Conservation (phyloP, 352 stramenopile species). For the Phytophthora sojae region DNA sequence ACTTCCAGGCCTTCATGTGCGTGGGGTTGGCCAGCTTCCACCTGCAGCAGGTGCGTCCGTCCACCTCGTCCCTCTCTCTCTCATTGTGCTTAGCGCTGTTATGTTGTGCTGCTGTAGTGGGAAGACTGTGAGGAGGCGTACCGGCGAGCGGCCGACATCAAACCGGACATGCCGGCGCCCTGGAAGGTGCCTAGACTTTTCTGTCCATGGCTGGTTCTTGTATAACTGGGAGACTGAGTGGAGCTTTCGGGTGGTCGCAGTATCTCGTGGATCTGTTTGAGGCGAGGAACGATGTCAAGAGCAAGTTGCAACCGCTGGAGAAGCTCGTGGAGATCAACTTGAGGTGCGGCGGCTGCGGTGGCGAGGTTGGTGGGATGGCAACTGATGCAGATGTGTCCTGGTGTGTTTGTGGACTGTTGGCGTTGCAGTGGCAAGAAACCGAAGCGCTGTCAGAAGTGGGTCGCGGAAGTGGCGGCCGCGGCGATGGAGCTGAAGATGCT, state of each 20-base stretch:
- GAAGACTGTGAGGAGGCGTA: slow-evolving; percentile 78
- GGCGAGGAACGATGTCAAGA: slow-evolving; percentile 50
- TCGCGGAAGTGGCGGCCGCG: slow-evolving; percentile 66
- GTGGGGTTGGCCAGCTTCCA: slow-evolving; percentile 82
- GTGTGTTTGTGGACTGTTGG: background rate
- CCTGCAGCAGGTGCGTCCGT: slow-evolving; percentile 60
- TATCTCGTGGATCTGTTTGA: slow-evolving; percentile 83
- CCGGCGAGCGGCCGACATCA: slow-evolving; percentile 67
- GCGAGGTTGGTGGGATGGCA: background rate
- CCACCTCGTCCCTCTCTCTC: background rate
- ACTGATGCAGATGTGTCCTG: background rate
- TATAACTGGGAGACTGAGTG: background rate
- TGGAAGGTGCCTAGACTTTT: slow-evolving; percentile 71
- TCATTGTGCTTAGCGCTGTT: background rate
- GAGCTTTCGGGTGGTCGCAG: slow-evolving; percentile 30
- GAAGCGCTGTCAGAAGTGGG: slow-evolving; percentile 85
- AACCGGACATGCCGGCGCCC: slow-evolving; percentile 72
- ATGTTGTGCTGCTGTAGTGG: slow-evolving; percentile 43
- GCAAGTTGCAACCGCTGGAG: slow-evolving; percentile 74
- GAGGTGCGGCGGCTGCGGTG: slow-evolving; percentile 35
- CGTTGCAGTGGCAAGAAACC: slow-evolving; percentile 68
- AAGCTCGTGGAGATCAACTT: slow-evolving; percentile 80
- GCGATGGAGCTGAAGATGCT: slow-evolving; percentile 63
- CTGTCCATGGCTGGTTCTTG: background rate
- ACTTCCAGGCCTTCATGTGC: slow-evolving; percentile 87